Base-by-base conservation (phyloP, 305 asterid species). In the Fraxinus angustifolia region DNA sequence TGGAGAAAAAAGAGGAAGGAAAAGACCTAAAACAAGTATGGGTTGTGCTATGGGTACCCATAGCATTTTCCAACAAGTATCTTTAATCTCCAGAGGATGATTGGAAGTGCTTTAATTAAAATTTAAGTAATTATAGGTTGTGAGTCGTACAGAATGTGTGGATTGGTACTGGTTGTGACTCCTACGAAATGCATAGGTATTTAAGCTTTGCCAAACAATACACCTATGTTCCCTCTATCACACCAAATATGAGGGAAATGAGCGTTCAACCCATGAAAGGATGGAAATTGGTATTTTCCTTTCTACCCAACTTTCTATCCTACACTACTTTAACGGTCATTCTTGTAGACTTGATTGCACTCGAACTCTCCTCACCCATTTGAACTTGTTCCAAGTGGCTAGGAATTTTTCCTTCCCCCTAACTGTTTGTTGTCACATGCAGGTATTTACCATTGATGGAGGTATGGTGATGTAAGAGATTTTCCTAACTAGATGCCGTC, bases 381-480 rank as follows among this genome's bases (percentile, higher is more conserved):
- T 4, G 6, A 67, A 67, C 35, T 26, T 10, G 31, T 67, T 26
- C 17, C 4, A 67, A 67, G 6, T 67, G 73, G 21, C 38, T 67
- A 0, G 38, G 19, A 67, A 30, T 11, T 30, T 67, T 67, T 12
- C 38, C 65, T 0, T 8, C n/a, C 19, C 38, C 42, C 45, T 72
- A 68, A 35, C 70, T 58, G 58, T 42, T 28, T 36, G 6, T 28
- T 16, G 14, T 38, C 62, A 3, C n/a, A 75, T 80, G 79, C 94
- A 95, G 97, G 96, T 92, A 79, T 73, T 92, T 65, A 91, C 96
- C 85, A 92, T 95, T 76, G 99, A 93, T 85, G 99, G 99, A 65
- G 99, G 99, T 73, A 91, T 95, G 99, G 98, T 92, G 80, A 93
- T 95, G 98, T 95, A 81, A 26, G 30, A 58, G 17, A 3, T 42